Base-by-base conservation (phyloP, 768 basidiomycete species). In the Xerocomellus amylosporus region DNA sequence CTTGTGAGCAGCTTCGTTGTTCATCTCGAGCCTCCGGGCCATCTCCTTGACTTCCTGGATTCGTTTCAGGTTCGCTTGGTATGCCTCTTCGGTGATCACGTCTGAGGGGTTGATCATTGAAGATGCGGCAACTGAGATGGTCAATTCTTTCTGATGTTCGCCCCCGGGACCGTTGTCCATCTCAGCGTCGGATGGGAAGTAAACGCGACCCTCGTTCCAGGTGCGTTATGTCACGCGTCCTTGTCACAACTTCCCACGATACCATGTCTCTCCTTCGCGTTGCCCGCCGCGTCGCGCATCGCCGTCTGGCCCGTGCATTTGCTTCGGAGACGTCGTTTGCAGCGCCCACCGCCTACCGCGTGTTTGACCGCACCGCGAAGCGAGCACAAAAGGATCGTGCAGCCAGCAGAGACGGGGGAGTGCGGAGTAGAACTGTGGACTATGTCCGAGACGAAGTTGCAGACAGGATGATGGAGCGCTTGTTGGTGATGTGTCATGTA, bases 381-480 rank as follows among this genome's bases (percentile, higher is more conserved):
- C 77, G 73, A 38, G 64, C 82, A 8, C 95, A 98, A 72, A 85
- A 81, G 62, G 86, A 98, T 67, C 74, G 84, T 13, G 87, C 92
- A 0, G 89, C 84, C 5, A 60, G 70, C 48, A 73, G 77, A 54
- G 76, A 85, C 51, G 77, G 73, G 43, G 86, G 87, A 19, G 70
- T 72, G 22, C 75, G 77, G 30, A 93, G 90, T 62, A 78, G 83
- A 63, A 82, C 84, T 0, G 93, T 94, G 6, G 96, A 99, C 76
- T 98, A 98, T 71, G 75, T 99, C 28, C 82, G 92, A 39, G 82
- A 92, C 52, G 96, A 96, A 68, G 85, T 95, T 9, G 93, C 95
- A 20, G 90, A 93, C 58, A 79, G 88, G 55, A 81, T 98, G 81
- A 82, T 93, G 73, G 96, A 98, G 66, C 79, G 96, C 51, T 82